Evolutionary conservation across 2,329 filamentous ascomycete species (phyloP).

Genomic region (Alternaria infectoria): DNA sequence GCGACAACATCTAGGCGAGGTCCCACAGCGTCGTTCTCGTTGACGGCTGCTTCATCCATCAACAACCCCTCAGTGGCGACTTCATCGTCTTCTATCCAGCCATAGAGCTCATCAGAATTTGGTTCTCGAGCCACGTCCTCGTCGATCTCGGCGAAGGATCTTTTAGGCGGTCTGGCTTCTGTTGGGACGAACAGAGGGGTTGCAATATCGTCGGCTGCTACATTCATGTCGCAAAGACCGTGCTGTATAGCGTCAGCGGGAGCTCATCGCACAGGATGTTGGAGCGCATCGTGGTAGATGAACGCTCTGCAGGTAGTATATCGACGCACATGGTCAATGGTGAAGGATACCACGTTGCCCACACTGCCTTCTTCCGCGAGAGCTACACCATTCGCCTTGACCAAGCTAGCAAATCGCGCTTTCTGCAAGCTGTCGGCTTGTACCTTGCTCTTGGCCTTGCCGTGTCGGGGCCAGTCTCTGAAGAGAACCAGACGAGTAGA

Average conservation of each 20-base stretch:
- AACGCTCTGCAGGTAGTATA: constrained; percentile 40
- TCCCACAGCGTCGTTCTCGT: constrained; percentile 20
- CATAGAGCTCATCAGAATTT: constrained; percentile 70
- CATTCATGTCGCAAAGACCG: constrained; percentile 41
- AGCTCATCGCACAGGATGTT: constrained; percentile 18
- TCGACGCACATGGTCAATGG: constrained; percentile 53
- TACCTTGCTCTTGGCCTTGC: constrained; percentile 29
- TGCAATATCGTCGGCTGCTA: constrained; percentile 40
- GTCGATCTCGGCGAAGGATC: constrained; percentile 62
- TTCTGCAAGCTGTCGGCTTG: constrained; percentile 40
- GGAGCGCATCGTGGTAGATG: constrained; percentile 23
- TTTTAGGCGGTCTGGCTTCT: constrained; percentile 59
- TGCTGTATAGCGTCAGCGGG: constrained; percentile 34
- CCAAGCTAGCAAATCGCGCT: constrained; percentile 52
- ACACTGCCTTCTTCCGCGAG: constrained; percentile 51
- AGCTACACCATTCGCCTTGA: constrained; percentile 52
- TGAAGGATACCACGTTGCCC: constrained; percentile 59
- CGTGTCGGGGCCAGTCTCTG: constrained; percentile 65
- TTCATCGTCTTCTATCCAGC: constrained; percentile 71
- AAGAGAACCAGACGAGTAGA: constrained; percentile 78
- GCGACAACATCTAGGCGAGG: constrained; percentile 23
- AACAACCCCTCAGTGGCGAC: constrained; percentile 51
- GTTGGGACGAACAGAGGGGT: constrained; percentile 26
- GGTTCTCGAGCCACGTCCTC: constrained; percentile 69
- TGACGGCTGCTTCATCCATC: constrained; percentile 37